Conservation (phyloP, 257 asterid species). For the Plectranthus barbatus region DNA sequence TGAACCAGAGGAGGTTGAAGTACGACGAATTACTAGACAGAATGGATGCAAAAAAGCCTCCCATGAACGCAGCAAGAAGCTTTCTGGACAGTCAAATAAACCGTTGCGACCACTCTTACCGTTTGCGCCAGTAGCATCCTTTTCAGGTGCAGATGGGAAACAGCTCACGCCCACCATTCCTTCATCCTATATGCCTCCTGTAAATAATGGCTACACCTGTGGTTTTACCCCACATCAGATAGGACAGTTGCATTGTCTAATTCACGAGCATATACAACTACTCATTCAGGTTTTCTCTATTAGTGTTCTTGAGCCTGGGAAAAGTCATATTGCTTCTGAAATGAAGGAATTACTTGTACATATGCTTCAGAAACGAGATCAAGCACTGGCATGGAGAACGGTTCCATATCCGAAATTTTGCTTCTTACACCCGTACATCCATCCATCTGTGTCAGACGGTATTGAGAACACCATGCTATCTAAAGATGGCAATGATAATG, state of each 20-base stretch:
- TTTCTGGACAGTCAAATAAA: constrained; percentile 44
- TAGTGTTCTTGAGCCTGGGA: constrained; percentile 73
- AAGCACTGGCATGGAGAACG: constrained; percentile 52
- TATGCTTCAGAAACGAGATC: constrained; percentile 44
- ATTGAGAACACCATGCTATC: constrained; percentile 27
- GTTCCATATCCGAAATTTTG: constrained; percentile 69
- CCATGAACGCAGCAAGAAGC: constrained; percentile 37
- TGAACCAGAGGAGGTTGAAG: constrained; percentile 69
- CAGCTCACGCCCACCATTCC: constrained; percentile 24
- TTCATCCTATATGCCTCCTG: constrained; percentile 32
- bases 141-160: constrained; percentile 41
- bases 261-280: constrained; percentile 90
- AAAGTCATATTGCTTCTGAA: constrained; percentile 49
- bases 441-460: constrained; percentile 55
- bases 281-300: constrained; percentile 83
- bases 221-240: constrained; percentile 87
- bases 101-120: constrained; percentile 83
- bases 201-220: constrained; percentile 44
- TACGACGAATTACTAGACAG: constrained; percentile 55
- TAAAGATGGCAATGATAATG: constrained; percentile 23
- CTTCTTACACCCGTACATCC: constrained; percentile 60
- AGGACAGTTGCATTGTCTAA: constrained; percentile 84
- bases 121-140: constrained; percentile 38
- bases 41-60: constrained; percentile 53
- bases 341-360: constrained; percentile 59